These are phyloP conservation scores for Oryza nivara DNA, from an alignment of 176 grass and related monocot genomes.

Conservation along the genomic window DNA sequence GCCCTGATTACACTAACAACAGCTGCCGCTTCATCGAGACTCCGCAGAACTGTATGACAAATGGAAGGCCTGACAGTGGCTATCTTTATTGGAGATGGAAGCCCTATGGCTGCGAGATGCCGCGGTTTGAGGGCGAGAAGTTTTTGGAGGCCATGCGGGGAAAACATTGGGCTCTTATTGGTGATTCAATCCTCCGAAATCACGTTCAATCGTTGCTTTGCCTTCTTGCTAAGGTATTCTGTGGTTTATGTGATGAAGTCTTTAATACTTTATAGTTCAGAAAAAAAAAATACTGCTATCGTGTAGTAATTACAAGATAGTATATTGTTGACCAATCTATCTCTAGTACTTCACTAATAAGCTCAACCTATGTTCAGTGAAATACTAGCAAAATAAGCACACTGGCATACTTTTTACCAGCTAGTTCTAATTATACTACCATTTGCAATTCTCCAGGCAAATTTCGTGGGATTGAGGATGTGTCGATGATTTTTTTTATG, in stretches of 20 bases:
- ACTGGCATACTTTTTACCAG: too few species aligned
- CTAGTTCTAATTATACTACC: not conserved
- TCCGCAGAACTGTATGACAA: conserved; percentile 88
- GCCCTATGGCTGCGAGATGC: conserved; percentile 69
- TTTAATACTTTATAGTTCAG: not conserved
- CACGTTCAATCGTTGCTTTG: conserved; percentile 92
- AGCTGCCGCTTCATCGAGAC: conserved; percentile 87
- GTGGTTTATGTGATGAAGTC: not conserved
- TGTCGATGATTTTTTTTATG: not conserved
- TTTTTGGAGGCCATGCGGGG: conserved; percentile 72
- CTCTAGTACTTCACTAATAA: not conserved
- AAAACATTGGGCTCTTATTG: conserved; percentile 83
- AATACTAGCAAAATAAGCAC: not conserved
- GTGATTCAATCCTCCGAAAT: conserved; percentile 94
- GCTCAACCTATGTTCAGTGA: not conserved
- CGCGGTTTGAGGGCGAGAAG: conserved; percentile 56
- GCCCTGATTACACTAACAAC: conserved; percentile 74
- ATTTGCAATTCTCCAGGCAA: conserved; percentile 4
- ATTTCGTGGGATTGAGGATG: not conserved
- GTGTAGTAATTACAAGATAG: not conserved
- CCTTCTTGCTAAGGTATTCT: conserved; percentile 77
- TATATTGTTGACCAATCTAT: not conserved
- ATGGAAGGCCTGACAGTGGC: conserved; percentile 73
- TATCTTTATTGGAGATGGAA: conserved; percentile 96
- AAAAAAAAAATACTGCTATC: not conserved